Percentiles rank a stretch among this genome's conserved stretches.
Conservation (phyloP, 2,329 filamentous ascomycete genomes). For the Arthroderma sp. region DNA sequence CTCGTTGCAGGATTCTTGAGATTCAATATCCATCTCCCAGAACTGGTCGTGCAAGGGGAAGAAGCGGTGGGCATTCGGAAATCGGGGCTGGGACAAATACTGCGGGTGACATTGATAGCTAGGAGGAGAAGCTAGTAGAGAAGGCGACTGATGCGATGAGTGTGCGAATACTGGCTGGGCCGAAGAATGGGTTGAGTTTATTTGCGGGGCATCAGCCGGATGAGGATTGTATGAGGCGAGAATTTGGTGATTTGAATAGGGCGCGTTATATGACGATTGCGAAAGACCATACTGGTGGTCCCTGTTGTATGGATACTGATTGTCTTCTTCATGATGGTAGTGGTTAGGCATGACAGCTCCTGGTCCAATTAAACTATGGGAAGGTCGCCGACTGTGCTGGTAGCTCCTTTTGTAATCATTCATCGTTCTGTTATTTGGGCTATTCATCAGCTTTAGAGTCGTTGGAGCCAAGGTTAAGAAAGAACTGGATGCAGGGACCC, state of each 20-base stretch:
- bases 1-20: conserved; percentile 32
- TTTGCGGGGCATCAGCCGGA: conserved; percentile 19
- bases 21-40: conserved; percentile 28
- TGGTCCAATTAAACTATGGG: conserved; percentile 3
- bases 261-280: conserved; percentile 19
- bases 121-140: conserved; percentile 8
- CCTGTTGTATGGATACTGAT: conserved; percentile 15
- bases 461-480: too few species aligned
- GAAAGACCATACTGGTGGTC: conserved; percentile 15
- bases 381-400: background rate
- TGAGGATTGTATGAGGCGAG: conserved; percentile 24
- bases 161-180: conserved; percentile 21
- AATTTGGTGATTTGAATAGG: conserved; percentile 24
- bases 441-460: too few species aligned
- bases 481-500: too few species aligned
- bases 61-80: conserved; percentile 19
- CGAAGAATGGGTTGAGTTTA: conserved; percentile 18
- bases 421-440: background rate
- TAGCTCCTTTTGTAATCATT: conserved; percentile 1
- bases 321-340: conserved; percentile 15
- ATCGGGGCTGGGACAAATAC: conserved; percentile 21
- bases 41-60: conserved; percentile 23
- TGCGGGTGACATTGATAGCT: conserved; percentile 21
- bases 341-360: conserved; percentile 15
- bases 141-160: conserved; percentile 20